Percentiles rank a stretch among this genome's conserved stretches.
Conservation (phyloP, 176 grass and related monocot species). For the Rhynchospora pubera region DNA sequence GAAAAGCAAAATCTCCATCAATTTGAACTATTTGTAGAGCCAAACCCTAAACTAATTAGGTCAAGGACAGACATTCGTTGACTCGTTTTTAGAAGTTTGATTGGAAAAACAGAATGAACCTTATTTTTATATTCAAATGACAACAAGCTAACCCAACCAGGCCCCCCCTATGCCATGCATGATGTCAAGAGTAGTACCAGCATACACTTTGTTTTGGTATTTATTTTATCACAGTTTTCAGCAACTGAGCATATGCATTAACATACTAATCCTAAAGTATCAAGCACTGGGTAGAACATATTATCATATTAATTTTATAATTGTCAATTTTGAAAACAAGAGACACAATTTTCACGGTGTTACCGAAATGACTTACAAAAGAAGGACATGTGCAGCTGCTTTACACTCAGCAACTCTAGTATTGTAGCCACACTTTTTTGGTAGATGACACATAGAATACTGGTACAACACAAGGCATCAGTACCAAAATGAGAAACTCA, state of each 20-base stretch:
- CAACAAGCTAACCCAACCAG: not conserved
- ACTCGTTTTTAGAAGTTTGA: not conserved
- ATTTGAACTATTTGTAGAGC: too few species aligned
- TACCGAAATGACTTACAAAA: slow-evolving; percentile 60
- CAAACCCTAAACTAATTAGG: too few species aligned
- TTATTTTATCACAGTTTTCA: not conserved
- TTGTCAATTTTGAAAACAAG: not conserved
- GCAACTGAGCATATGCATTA: not conserved
- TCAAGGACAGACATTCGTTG: not conserved
- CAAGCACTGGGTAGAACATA: not conserved
- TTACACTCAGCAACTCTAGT: slow-evolving; percentile 75
- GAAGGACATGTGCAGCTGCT: slow-evolving; percentile 67
- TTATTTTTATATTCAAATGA: not conserved
- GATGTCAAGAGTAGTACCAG: too few species aligned
- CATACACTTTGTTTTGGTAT: not conserved
- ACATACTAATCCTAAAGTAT: not conserved
- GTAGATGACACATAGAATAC: too few species aligned
- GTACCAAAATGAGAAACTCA: too few species aligned
- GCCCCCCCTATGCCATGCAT: not conserved
- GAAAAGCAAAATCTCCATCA: too few species aligned
- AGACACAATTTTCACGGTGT: slow-evolving; percentile 29
- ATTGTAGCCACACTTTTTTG: slow-evolving; percentile 80
- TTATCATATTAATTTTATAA: slow-evolving; percentile 11
- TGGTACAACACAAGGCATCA: too few species aligned
- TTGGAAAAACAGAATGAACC: not conserved